These are phyloP conservation scores for Antarctomyces pellizariae DNA, from an alignment of 495 filamentous ascomycete genomes.

Conservation along the genomic window DNA sequence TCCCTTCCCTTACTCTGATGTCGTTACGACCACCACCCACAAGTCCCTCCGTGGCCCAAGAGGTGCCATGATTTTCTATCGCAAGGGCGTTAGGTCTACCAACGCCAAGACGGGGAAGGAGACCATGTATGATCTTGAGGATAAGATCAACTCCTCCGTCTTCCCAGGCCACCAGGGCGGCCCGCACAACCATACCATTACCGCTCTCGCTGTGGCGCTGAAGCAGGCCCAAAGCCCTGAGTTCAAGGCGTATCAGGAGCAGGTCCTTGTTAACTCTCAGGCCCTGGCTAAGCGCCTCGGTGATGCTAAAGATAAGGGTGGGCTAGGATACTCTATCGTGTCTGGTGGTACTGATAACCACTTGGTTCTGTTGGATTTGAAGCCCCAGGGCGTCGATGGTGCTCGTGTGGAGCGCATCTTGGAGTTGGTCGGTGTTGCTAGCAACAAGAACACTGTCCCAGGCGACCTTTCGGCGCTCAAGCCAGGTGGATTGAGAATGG, in stretches of 20 bases:
- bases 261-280: constrained; percentile 69
- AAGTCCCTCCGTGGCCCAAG: constrained; percentile 88
- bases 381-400: constrained; percentile 73
- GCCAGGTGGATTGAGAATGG: constrained; percentile 77
- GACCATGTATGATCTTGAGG: constrained; percentile 76
- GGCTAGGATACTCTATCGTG: constrained; percentile 75
- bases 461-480: constrained; percentile 84
- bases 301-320: constrained; percentile 44
- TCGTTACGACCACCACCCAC: constrained; percentile 97
- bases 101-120: constrained; percentile 67
- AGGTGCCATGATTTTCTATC: constrained; percentile 96
- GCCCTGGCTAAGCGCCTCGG: constrained; percentile 59
- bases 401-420: constrained; percentile 85
- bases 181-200: constrained; percentile 97
- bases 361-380: constrained; percentile 83
- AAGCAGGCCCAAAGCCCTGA: constrained; percentile 80
- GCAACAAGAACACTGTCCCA: constrained; percentile 97
- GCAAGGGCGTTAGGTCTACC: constrained; percentile 64
- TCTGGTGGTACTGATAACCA: constrained; percentile 94
- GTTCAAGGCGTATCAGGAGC: constrained; percentile 72
- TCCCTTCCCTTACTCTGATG: constrained; percentile 74
- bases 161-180: constrained; percentile 99
- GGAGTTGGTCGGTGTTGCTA: constrained; percentile 82
- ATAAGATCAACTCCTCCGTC: constrained; percentile 84
- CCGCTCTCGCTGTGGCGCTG: constrained; percentile 76